Base-by-base conservation (phyloP, 306 rosid species). In the Gynostemma pentaphyllum region DNA sequence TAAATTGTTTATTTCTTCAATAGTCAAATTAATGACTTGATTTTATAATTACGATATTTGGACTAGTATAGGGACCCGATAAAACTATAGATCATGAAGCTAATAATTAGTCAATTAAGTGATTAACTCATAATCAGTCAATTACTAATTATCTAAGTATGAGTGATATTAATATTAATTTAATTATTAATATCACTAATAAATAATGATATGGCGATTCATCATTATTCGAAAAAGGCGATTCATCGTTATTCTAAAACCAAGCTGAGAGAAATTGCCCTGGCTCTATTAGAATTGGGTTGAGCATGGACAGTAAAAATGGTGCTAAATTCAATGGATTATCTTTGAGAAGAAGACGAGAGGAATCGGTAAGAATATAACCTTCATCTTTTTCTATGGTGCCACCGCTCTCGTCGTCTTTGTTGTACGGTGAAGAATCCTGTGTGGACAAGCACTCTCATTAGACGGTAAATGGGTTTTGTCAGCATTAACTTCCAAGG, bases 401-500 rank as follows among this genome's bases (percentile, higher is more conserved):
- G n/a, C n/a, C n/a, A n/a, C n/a, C n/a, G n/a, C n/a, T n/a, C 19
- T 34, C 28, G 0, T 63, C 67, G 37, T 30, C 39, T 18, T 59
- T 54, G 8, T 27, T 55, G 49, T 0, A 26, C 36, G 32, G 78
- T 21, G 29, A 82, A 78, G 51, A 80, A 76, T 68, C 84, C 81
- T 2, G 80, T 73, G 50, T 72, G 74, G 4, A 69, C 52, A 64
- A 82, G 68, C 18, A 78, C 19, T 42, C 78, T 74, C 86, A 82
- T 78, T 36, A 85, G 71, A 15, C 81, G 82, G 12, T 60, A 1
- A 16, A 85, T 11, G 3, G 37, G 69, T 15, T 76, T 85, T 85
- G 9, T 68, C 55, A 0, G 81, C 75, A 41, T 75, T 74, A 54
- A 80, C 73, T 42, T 72, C 77, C 39, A 80, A 9, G n/a, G 75